Percentiles rank a stretch among this genome's conserved stretches.
Evolutionary conservation across 1,284 basidiomycete genomes (phyloP).

Genomic region (Ceratobasidium sp.): DNA sequence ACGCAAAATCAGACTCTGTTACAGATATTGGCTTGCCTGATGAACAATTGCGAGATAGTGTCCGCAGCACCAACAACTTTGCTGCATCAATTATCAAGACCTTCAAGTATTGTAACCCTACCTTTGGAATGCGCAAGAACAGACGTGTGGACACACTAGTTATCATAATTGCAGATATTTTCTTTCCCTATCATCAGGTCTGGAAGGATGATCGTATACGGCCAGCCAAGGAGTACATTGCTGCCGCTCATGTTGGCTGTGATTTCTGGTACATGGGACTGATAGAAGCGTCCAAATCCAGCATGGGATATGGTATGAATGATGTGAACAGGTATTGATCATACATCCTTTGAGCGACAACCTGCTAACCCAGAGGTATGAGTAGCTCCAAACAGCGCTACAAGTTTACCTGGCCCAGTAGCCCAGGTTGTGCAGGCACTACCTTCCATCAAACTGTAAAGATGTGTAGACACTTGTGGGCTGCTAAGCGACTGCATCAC

Average conservation of each 20-base stretch:
- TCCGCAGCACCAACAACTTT: not conserved
- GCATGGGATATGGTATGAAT: no score
- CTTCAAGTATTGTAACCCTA: slow-evolving; percentile 6
- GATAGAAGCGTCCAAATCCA: not conserved
- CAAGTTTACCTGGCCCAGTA: not conserved
- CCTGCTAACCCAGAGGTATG: not conserved
- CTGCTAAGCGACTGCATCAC: not conserved
- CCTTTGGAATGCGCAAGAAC: not conserved
- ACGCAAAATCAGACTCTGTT: not conserved
- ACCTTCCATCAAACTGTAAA: slow-evolving; percentile 1
- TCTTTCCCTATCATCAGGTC: not conserved
- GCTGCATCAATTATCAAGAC: slow-evolving; percentile 14
- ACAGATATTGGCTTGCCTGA: not conserved
- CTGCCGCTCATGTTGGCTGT: not conserved
- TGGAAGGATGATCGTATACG: no score
- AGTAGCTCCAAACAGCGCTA: not conserved
- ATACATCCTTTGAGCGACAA: not conserved
- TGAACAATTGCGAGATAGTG: not conserved
- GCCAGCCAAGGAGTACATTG: not conserved
- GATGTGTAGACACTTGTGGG: slow-evolving; percentile 1
- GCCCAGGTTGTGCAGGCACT: not conserved
- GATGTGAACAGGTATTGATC: not conserved
- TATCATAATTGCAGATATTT: not conserved
- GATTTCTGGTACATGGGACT: not conserved
- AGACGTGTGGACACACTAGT: not conserved